Conservation (phyloP, 2,329 filamentous ascomycete genomes). For the Dothiorella sarmentorum region DNA sequence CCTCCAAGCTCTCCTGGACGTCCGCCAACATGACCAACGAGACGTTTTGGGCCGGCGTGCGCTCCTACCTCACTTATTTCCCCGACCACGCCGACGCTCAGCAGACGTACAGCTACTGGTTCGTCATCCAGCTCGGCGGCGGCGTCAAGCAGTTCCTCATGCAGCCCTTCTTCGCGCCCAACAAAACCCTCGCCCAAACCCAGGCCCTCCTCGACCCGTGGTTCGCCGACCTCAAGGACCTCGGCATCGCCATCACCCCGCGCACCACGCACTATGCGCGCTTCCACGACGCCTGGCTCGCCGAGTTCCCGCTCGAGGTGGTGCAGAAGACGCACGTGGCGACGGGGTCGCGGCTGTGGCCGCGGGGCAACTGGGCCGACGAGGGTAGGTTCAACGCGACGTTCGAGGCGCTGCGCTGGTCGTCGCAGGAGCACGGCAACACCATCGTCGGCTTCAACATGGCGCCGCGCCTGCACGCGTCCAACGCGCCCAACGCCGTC, state of each 20-base stretch:
- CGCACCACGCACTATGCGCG: constrained; percentile 37
- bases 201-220: constrained; percentile 33
- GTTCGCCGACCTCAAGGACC: constrained; percentile 31
- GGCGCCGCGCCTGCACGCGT: not conserved
- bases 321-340: constrained; percentile 37
- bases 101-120: constrained; percentile 34
- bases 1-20: constrained; percentile 48
- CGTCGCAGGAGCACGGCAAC: constrained; percentile 1
- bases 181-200: constrained; percentile 33
- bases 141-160: constrained; percentile 28
- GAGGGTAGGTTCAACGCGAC: constrained; percentile 32
- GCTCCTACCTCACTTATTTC: constrained; percentile 30
- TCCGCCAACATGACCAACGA: constrained; percentile 32
- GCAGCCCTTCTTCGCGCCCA: constrained; percentile 38
- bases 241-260: constrained; percentile 39
- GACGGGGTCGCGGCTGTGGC: constrained; percentile 47
- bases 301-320: constrained; percentile 41
- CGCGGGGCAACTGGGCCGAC: constrained; percentile 39
- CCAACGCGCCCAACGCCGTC: constrained; percentile 23
- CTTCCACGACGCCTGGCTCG: constrained; percentile 38
- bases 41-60: constrained; percentile 32
- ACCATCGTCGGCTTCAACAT: constrained; percentile 17
- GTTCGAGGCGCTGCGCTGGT: constrained; percentile 30
- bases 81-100: constrained; percentile 26
- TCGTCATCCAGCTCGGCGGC: constrained; percentile 24